Evolutionary conservation across 768 basidiomycete species (phyloP).

Genomic region (Harrya chromipes): DNA sequence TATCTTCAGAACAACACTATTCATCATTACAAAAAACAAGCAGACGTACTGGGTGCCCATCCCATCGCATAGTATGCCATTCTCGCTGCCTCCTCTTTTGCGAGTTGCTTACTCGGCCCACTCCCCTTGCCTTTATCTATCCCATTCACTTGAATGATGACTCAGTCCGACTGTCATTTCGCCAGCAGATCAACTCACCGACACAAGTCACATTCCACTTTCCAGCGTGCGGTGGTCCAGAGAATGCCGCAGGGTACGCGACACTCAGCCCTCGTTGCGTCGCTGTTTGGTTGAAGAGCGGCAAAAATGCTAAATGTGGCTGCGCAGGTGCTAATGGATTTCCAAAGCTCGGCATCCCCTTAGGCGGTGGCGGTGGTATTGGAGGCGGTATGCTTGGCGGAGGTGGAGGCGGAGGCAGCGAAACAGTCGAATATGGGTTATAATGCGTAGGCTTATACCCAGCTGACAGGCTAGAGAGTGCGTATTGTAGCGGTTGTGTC

Average conservation of each 20-base stretch:
- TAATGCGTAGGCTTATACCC: constrained; percentile 27
- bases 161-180: constrained; percentile 2
- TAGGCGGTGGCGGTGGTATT: constrained; percentile 35
- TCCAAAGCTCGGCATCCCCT: constrained; percentile 30
- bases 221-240: constrained; percentile 66
- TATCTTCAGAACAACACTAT: neutral
- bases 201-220: constrained; percentile 66
- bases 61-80: constrained; percentile 74
- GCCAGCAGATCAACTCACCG: constrained; percentile 39
- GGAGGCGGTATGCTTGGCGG: constrained; percentile 33
- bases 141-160: constrained; percentile 54
- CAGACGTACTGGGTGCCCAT: constrained; percentile 50
- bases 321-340: constrained; percentile 68
- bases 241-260: constrained; percentile 56
- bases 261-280: constrained; percentile 60
- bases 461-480: constrained; percentile 10
- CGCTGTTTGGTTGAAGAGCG: constrained; percentile 73
- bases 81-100: constrained; percentile 75
- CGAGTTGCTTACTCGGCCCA: constrained; percentile 70
- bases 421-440: constrained; percentile 25
- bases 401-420: constrained; percentile 19
- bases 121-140: constrained; percentile 61
- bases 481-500: constrained; percentile 23
- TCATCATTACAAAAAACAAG: neutral
- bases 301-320: constrained; percentile 60